Conservation (phyloP, 148 eudicot species). For the Chenopodium quinoa region DNA sequence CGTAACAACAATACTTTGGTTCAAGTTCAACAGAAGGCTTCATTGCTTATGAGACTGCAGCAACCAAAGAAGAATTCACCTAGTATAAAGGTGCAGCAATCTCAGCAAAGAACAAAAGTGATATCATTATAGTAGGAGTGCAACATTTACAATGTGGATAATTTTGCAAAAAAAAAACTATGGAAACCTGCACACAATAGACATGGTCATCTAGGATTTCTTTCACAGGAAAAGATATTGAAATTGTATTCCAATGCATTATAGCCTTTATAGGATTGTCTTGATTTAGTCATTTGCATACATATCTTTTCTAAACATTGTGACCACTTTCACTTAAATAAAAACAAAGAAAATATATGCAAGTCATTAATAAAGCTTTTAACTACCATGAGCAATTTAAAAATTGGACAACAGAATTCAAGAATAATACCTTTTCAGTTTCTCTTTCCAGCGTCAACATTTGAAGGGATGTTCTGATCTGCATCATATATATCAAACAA, state of each 20-base stretch:
- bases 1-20: background rate
- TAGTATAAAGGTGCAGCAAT: background rate
- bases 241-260: too few species aligned
- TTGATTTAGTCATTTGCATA: background rate
- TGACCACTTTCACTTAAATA: too few species aligned
- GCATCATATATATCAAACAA: constrained; percentile 26
- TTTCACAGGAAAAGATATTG: background rate
- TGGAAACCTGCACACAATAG: background rate
- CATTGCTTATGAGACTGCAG: background rate
- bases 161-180: background rate
- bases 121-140: background rate
- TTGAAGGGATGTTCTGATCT: constrained; percentile 93
- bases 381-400: background rate
- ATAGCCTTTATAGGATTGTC: background rate
- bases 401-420: background rate
- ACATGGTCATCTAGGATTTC: background rate
- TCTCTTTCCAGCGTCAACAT: constrained; percentile 78
- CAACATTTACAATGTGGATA: background rate
- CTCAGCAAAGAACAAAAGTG: background rate
- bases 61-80: background rate
- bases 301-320: background rate
- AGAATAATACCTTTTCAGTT: constrained; percentile 63
- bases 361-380: background rate
- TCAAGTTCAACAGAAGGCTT: background rate
- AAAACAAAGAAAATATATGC: too few species aligned